phyloP scores from a whole-genome alignment of 805 yeast species.

The Candida berthetii region DNA sequence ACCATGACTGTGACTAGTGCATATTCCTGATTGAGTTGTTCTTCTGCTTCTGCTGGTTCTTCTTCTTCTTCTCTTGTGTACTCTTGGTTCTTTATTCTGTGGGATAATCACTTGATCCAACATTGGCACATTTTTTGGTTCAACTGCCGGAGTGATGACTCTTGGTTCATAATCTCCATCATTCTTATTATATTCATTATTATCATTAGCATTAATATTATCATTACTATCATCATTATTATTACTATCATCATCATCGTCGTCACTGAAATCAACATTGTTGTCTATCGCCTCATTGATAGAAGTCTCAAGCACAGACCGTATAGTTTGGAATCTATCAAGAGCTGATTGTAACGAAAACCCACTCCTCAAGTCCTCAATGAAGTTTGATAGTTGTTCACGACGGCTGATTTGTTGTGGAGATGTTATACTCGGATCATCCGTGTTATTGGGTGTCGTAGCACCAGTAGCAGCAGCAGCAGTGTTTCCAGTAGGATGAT shows the following conservation, averaged over 20 bases:
- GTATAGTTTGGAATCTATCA: conserved; percentile 39
- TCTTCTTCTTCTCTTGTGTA: conserved; percentile 7
- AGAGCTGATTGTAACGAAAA: conserved; percentile 44
- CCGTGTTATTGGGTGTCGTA: no score
- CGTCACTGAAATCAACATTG: conserved; percentile 30
- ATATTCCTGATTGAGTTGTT: not conserved
- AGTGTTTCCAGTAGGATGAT: no score
- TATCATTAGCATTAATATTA: no score
- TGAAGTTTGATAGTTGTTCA: conserved; percentile 23
- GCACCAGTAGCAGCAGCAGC: no score
- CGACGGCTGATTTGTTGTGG: not conserved
- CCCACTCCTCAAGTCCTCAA: conserved; percentile 35
- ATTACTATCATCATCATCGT: conserved; percentile 22
- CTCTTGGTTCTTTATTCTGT: conserved; percentile 25
- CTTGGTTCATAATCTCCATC: conserved; percentile 41
- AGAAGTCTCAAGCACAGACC: conserved; percentile 21
- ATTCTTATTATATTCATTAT: conserved; percentile 5
- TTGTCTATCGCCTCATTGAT: conserved; percentile 24
- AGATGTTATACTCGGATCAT: no score
- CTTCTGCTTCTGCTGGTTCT: not conserved
- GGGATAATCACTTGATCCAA: conserved; percentile 49
- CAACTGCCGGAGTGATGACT: conserved; percentile 44
- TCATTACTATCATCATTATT: no score
- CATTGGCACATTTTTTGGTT: conserved; percentile 41
- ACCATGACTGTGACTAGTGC: not conserved